Evolutionary conservation across 768 basidiomycete genomes (phyloP), one percentile per base, ranked within the genome.

Genomic region (Suillus variegatus): DNA sequence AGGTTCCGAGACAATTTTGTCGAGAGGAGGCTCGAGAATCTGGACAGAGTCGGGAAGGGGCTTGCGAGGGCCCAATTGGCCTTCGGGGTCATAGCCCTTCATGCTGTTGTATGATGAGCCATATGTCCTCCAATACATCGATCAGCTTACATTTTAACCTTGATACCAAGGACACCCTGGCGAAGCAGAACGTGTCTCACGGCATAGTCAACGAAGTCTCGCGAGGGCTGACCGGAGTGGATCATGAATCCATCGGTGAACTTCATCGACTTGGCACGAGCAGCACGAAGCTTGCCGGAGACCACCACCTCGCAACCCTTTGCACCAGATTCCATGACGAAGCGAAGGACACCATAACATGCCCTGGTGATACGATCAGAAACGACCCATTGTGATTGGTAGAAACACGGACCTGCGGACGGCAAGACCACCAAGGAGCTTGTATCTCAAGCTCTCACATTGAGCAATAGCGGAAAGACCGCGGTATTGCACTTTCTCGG

Each of bases 241-340:
- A 95, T 93, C 93, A 95, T 95, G 91, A 98, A 98, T 63, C 97
- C 97, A 75, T 99, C 97, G 76, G 96, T 98, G 84, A 99, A 99
- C 82, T 99, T 99, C 97, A 99, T 99, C 22, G 95, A 93, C 83
- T 99, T 99, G 75, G 97, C 97, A 86, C 97, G 95, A 70, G 97
- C 97, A 70, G 97, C 97, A 78, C 97, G 95, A 76, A 99, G 94
- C 82, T 99, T 99, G 77, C 97, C 97, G 69, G 97, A 99, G 69
- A 99, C 96, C 76, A 99, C 94, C 69, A 99, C 97, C 81, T 99
- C 97, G 77, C 96, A 98, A 80, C 97, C 97, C 84, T 99, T 99
- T 71, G 97, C 97, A 72, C 94, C 94, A 65, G 97, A 98, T 83
- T 99, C 97, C 97, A 99, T 99, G 73, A 99, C 95, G 85, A 98